phyloP scores from a whole-genome alignment of 2,329 filamentous ascomycete species.

The Pseudopithomyces chartarum region DNA sequence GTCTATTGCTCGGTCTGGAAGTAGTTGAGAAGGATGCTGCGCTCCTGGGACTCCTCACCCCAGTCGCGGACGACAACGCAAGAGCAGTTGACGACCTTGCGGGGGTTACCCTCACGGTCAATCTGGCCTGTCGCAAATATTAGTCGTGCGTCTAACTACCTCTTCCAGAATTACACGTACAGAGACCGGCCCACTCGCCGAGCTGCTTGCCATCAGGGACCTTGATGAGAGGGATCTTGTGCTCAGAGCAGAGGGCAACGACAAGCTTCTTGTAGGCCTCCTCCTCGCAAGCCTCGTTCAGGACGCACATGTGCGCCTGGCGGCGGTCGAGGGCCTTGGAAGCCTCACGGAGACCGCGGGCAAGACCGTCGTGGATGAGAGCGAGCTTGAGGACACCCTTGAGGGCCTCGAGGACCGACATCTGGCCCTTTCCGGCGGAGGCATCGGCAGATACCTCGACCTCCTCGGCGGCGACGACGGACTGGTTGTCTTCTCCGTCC shows the following conservation, averaged over 20 bases:
- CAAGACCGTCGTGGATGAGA: slow-evolving; percentile 99
- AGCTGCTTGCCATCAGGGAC: slow-evolving; percentile 99
- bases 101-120: slow-evolving; percentile 98
- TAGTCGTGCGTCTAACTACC: slow-evolving; percentile 5
- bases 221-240: slow-evolving; percentile 99
- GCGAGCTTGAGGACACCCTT: slow-evolving; percentile 99
- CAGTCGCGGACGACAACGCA: slow-evolving; percentile 99
- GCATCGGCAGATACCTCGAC: slow-evolving; percentile 95
- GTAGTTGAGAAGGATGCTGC: slow-evolving; percentile 99
- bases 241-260: slow-evolving; percentile 96
- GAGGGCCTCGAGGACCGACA: slow-evolving; percentile 97
- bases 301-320: slow-evolving; percentile 99
- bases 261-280: slow-evolving; percentile 99
- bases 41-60: slow-evolving; percentile 99
- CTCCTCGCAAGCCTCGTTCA: slow-evolving; percentile 99
- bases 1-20: slow-evolving; percentile 81
- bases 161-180: slow-evolving; percentile 64
- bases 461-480: slow-evolving; percentile 77
- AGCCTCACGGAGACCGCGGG: slow-evolving; percentile 96
- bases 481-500: slow-evolving; percentile 99
- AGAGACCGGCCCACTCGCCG: slow-evolving; percentile 99
- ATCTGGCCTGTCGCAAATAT: slow-evolving; percentile 73
- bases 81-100: slow-evolving; percentile 99
- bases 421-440: slow-evolving; percentile 78
- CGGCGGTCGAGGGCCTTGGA: slow-evolving; percentile 98